Conservation (phyloP, 2,329 filamentous ascomycete genomes). For the Penicillium sp. region DNA sequence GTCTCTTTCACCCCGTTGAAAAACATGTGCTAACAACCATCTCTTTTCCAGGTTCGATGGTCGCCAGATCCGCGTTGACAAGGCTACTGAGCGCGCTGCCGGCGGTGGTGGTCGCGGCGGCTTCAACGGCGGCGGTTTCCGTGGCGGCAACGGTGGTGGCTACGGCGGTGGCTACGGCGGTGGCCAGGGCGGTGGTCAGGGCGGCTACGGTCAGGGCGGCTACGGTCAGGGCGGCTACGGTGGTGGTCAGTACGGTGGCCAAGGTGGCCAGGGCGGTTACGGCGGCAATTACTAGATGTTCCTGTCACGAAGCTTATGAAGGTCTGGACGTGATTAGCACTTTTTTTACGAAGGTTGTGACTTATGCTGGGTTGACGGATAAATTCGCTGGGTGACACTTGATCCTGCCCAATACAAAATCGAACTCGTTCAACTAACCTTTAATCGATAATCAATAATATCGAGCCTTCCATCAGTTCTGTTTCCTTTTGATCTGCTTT, state of each 20-base stretch:
- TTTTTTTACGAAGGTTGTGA: constrained; percentile 9
- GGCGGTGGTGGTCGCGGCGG: constrained; percentile 7
- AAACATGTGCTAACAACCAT: background rate
- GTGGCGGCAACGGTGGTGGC: background rate
- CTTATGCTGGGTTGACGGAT: constrained; percentile 6
- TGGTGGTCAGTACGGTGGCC: background rate
- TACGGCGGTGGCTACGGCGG: constrained; percentile 6
- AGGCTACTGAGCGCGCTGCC: constrained; percentile 9
- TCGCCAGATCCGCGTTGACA: constrained; percentile 10
- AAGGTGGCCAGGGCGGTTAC: constrained; percentile 4
- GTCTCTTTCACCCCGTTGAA: background rate
- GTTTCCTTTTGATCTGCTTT: background rate
- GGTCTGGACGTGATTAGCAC: constrained; percentile 5
- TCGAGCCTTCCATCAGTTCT: constrained; percentile 1
- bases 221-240: constrained; percentile 6
- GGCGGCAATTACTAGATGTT: constrained; percentile 6
- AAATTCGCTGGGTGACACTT: constrained; percentile 1
- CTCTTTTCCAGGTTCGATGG: constrained; percentile 2
- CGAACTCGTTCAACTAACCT: constrained; percentile 5
- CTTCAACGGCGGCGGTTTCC: constrained; percentile 2
- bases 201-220: constrained; percentile 5
- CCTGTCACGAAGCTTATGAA: constrained; percentile 5
- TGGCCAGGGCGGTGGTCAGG: constrained; percentile 1
- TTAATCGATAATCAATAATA: constrained; percentile 9
- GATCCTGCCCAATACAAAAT: constrained; percentile 6